phyloP scores from a whole-genome alignment of 495 filamentous ascomycete genomes.

The Cairneyella variabilis region DNA sequence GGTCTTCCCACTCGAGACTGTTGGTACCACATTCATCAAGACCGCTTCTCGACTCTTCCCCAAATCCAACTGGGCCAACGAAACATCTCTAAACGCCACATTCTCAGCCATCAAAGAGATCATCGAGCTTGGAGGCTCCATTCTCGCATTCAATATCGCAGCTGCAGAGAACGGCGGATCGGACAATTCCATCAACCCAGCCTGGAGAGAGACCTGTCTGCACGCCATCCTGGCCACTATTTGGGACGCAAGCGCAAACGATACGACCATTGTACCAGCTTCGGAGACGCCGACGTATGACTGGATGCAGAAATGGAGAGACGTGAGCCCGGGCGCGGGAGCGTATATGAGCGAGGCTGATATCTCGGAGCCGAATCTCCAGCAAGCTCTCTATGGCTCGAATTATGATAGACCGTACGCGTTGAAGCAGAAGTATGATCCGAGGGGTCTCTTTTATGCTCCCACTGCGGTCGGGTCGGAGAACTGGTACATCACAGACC shows the following conservation, averaged over 20 bases:
- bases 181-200: slow-evolving; percentile 52
- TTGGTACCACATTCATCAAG: slow-evolving; percentile 40
- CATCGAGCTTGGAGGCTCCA: slow-evolving; percentile 36
- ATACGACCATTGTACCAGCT: slow-evolving; percentile 26
- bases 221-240: slow-evolving; percentile 8
- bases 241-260: slow-evolving; percentile 30
- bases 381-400: slow-evolving; percentile 45
- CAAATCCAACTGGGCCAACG: slow-evolving; percentile 39
- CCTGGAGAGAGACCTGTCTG: slow-evolving; percentile 47
- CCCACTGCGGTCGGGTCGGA: slow-evolving; percentile 59
- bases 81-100: slow-evolving; percentile 7
- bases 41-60: slow-evolving; percentile 56
- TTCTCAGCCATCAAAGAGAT: slow-evolving; percentile 36
- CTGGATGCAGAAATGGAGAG: slow-evolving; percentile 29
- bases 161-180: not conserved
- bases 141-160: slow-evolving; percentile 27
- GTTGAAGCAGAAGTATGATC: slow-evolving; percentile 55
- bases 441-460: slow-evolving; percentile 54
- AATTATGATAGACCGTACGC: slow-evolving; percentile 41
- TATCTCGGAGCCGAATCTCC: slow-evolving; percentile 48
- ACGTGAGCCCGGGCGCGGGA: slow-evolving; percentile 35
- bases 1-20: slow-evolving; percentile 38
- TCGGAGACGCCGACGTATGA: slow-evolving; percentile 32
- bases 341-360: slow-evolving; percentile 43
- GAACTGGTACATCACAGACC: slow-evolving; percentile 38